A percentile compares a stretch with the other conserved stretches of the same genome.
These are phyloP conservation scores for Podospora bellae-mahoneyi DNA, from an alignment of 495 filamentous ascomycete species.

Conservation along the genomic window DNA sequence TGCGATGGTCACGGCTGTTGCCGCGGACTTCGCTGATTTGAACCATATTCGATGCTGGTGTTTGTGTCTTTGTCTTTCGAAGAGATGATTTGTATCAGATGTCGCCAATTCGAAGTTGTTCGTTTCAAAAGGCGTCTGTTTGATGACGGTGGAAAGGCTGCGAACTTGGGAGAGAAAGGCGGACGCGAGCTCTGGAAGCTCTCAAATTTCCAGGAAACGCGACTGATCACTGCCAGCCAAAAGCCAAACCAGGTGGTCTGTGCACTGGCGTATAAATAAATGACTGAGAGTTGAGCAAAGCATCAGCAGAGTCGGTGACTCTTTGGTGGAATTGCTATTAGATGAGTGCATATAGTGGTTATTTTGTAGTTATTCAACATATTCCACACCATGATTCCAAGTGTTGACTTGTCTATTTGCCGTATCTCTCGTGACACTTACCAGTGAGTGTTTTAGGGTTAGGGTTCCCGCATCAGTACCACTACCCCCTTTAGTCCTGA, in stretches of 20 bases:
- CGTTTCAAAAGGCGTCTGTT: background rate
- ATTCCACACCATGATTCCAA: too few species aligned
- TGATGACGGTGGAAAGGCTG: constrained; percentile 3
- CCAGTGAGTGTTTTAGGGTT: background rate
- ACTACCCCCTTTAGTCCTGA: background rate
- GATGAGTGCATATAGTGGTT: too few species aligned
- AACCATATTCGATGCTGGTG: constrained; percentile 56
- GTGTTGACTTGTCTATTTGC: too few species aligned
- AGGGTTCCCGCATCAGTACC: background rate
- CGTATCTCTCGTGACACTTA: too few species aligned
- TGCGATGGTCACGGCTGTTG: constrained; percentile 91
- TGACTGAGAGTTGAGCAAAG: background rate
- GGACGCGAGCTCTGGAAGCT: constrained; percentile 26
- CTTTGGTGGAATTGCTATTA: background rate
- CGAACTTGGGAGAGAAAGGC: constrained; percentile 8
- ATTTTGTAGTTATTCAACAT: too few species aligned
- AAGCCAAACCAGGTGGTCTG: constrained; percentile 15
- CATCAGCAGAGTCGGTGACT: background rate
- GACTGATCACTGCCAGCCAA: background rate
- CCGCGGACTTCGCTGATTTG: constrained; percentile 95
- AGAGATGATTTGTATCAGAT: background rate
- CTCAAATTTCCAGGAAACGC: constrained; percentile 25
- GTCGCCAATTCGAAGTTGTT: background rate
- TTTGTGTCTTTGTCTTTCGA: background rate
- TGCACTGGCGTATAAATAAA: constrained; percentile 1